Evolutionary conservation across 2,329 filamentous ascomycete species (phyloP), one percentile per base, ranked within the genome.

Genomic region (Colletotrichum zoysiae): DNA sequence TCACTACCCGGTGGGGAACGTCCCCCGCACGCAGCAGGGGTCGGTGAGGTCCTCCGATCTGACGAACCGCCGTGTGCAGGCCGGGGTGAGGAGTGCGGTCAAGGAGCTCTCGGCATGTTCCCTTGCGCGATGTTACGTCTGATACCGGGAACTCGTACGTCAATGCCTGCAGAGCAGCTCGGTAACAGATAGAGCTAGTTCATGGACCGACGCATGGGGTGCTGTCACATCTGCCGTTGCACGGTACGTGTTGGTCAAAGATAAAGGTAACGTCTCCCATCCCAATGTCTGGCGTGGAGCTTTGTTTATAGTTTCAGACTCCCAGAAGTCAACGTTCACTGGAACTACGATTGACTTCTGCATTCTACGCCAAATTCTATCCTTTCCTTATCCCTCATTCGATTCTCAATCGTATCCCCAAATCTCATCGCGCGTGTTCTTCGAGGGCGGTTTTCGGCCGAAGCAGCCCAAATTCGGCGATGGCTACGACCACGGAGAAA

Each of bases 31-130:
- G 38, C 20, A 33, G 44, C 70, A 70, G 33, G 65, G 69, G 67
- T 74, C 70, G 74, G 74, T 58, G 74, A 70, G 62, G 74, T 46
- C 66, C 70, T 73, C 73, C 73, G 71, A 67, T 71, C 59, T 62
- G 7, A n/a, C 38, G 59, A 23, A 53, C 40, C 9, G 50, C 23
- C 35, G 33, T 57, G 35, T 46, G 20, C 44, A 65, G 16, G 30
- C 35, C 33, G 26, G 20, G 38, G 50, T 8, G 16, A n/a, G 16
- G 6, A 58, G n/a, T 35, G n/a, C 40, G 51, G 35, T 40, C 48
- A 38, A 60, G 69, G 20, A 64, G 14, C 26, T 65, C 42, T 35
- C 30, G 65, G 55, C 55, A 63, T 63, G 18, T n/a, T 14, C 5
- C 53, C 46, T 51, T 48, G 44, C 65, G 55, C 56, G 53, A 60